phyloP scores from a whole-genome alignment of 768 basidiomycete genomes.

The Boletus sp. region DNA sequence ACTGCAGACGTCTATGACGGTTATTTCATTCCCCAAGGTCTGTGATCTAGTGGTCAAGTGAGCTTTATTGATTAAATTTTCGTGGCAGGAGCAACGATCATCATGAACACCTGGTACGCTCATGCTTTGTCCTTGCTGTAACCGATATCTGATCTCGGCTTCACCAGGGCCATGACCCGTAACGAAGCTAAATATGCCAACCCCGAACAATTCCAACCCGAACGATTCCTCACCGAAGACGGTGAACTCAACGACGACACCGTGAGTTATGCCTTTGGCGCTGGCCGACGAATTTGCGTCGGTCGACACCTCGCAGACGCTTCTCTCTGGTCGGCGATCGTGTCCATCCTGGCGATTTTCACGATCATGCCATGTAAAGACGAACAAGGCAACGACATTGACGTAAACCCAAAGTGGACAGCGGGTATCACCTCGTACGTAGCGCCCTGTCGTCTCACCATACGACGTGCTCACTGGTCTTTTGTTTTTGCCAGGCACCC shows the following conservation, averaged over 20 bases:
- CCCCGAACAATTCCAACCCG: conserved; percentile 36
- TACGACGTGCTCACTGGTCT: background rate
- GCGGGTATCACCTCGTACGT: conserved; percentile 30
- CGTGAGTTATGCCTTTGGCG: conserved; percentile 34
- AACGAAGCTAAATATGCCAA: conserved; percentile 35
- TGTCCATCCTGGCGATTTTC: conserved; percentile 35
- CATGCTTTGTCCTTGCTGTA: background rate
- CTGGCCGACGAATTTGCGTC: conserved; percentile 39
- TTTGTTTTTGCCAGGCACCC: conserved; percentile 19
- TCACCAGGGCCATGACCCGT: conserved; percentile 30
- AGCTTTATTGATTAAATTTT: background rate
- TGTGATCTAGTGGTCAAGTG: background rate
- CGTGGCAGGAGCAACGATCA: conserved; percentile 26
- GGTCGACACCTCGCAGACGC: conserved; percentile 44
- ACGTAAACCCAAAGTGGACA: conserved; percentile 22
- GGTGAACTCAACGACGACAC: conserved; percentile 30
- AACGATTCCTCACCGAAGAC: conserved; percentile 30
- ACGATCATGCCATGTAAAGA: conserved; percentile 31
- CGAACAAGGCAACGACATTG: conserved; percentile 23
- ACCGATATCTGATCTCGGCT: background rate
- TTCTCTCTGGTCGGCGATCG: conserved; percentile 37
- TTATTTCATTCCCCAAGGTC: conserved; percentile 57
- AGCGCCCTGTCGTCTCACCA: background rate
- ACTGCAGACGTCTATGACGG: conserved; percentile 43
- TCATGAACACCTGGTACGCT: conserved; percentile 28